Conservation (phyloP, 2,329 filamentous ascomycete species). For the Xylaria sp. region DNA sequence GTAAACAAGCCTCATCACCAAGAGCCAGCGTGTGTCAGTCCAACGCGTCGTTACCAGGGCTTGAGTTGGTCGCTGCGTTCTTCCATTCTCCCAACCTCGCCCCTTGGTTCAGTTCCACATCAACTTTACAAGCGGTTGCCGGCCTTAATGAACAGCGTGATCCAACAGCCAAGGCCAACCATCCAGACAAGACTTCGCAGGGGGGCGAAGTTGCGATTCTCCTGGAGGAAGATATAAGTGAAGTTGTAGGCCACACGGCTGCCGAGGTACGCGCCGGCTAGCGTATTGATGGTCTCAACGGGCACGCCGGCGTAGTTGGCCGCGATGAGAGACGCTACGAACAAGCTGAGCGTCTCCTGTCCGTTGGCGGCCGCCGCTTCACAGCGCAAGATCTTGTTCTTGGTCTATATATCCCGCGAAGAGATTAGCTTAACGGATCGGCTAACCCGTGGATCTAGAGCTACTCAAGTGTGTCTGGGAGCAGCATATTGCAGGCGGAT, state of each 20-base stretch:
- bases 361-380: slow-evolving; percentile 32
- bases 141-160: slow-evolving; percentile 50
- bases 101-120: not conserved
- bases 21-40: not conserved
- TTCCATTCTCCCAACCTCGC: not conserved
- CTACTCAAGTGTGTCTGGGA: too few relatives aligned
- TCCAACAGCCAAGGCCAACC: slow-evolving; percentile 41
- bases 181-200: slow-evolving; percentile 49
- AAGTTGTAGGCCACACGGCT: slow-evolving; percentile 49
- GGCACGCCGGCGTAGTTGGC: slow-evolving; percentile 52
- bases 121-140: slow-evolving; percentile 38
- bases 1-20: not conserved
- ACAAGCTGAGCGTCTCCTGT: slow-evolving; percentile 31
- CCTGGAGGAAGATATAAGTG: slow-evolving; percentile 51
- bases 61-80: not conserved
- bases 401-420: slow-evolving; percentile 24
- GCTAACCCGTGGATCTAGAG: not conserved
- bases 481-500: not conserved
- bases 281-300: slow-evolving; percentile 45
- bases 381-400: slow-evolving; percentile 31
- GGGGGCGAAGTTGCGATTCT: slow-evolving; percentile 45
- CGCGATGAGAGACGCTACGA: slow-evolving; percentile 46
- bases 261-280: slow-evolving; percentile 48
- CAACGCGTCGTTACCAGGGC: not conserved
- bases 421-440: slow-evolving; percentile 7